phyloP scores from a whole-genome alignment of 2,329 filamentous ascomycete genomes.

The Tolypocladium guangdongense region DNA sequence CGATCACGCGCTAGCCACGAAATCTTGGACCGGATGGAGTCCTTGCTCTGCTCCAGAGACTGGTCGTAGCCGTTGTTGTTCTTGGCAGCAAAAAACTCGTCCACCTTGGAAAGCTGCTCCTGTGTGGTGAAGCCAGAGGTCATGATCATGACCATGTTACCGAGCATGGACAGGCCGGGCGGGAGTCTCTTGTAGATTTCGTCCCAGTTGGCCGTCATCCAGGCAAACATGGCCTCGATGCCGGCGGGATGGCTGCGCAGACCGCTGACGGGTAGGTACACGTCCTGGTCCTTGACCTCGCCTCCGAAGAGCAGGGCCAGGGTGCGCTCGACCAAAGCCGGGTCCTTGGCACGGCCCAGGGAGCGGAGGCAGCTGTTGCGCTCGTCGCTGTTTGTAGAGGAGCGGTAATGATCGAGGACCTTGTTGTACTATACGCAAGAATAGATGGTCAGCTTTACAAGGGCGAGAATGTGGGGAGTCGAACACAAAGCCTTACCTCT shows the following conservation, averaged over 20 bases:
- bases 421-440: slow-evolving; percentile 51
- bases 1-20: slow-evolving; percentile 14
- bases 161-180: slow-evolving; percentile 77
- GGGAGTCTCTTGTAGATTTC: slow-evolving; percentile 69
- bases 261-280: slow-evolving; percentile 77
- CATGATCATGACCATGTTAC: slow-evolving; percentile 71
- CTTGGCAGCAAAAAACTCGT: slow-evolving; percentile 71
- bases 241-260: slow-evolving; percentile 69
- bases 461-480: not conserved
- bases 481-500: slow-evolving; percentile 43
- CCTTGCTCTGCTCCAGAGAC: slow-evolving; percentile 78
- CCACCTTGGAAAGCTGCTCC: slow-evolving; percentile 64
- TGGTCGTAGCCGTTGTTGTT: slow-evolving; percentile 81
- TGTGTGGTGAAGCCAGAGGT: slow-evolving; percentile 70
- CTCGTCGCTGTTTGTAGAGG: slow-evolving; percentile 62
- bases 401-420: slow-evolving; percentile 64
- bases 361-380: slow-evolving; percentile 82
- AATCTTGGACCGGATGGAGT: slow-evolving; percentile 70
- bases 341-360: slow-evolving; percentile 67
- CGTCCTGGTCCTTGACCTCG: slow-evolving; percentile 87
- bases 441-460: slow-evolving; percentile 7
- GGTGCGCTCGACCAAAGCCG: slow-evolving; percentile 71
- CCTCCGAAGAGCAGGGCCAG: slow-evolving; percentile 63
- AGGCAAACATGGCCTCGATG: slow-evolving; percentile 69
- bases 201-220: slow-evolving; percentile 87